phyloP scores from a whole-genome alignment of 495 filamentous ascomycete species.

The Parachaetomium inaequale region DNA sequence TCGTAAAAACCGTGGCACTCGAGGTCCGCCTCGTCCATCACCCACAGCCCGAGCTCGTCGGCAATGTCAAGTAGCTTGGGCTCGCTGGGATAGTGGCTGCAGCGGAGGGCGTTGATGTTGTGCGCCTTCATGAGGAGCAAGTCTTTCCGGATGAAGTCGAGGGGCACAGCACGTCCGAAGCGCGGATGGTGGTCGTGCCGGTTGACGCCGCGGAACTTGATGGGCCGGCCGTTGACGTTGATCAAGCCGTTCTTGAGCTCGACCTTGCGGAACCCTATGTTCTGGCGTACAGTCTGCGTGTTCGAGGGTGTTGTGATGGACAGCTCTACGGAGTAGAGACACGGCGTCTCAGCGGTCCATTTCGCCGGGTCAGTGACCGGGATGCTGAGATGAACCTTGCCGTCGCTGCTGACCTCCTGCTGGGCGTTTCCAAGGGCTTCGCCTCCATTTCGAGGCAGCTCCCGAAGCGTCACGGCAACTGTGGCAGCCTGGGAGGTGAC shows the following conservation, averaged over 20 bases:
- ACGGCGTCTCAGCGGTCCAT: slow-evolving; percentile 66
- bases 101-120: slow-evolving; percentile 63
- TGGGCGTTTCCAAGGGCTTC: slow-evolving; percentile 16
- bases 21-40: slow-evolving; percentile 69
- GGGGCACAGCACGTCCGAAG: slow-evolving; percentile 57
- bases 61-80: slow-evolving; percentile 56
- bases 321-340: slow-evolving; percentile 52
- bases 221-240: slow-evolving; percentile 55
- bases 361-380: slow-evolving; percentile 47
- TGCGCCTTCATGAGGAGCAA: slow-evolving; percentile 64
- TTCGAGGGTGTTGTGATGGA: slow-evolving; percentile 12
- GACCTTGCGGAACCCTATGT: slow-evolving; percentile 57
- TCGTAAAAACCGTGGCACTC: slow-evolving; percentile 66
- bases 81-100: slow-evolving; percentile 60
- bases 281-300: slow-evolving; percentile 20
- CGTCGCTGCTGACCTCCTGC: slow-evolving; percentile 13
- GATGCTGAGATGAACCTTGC: slow-evolving; percentile 36
- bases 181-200: slow-evolving; percentile 61
- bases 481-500: slow-evolving; percentile 28
- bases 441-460: slow-evolving; percentile 26
- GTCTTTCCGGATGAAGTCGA: slow-evolving; percentile 54
- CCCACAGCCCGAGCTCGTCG: slow-evolving; percentile 65
- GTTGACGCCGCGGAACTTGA: slow-evolving; percentile 59
- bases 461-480: slow-evolving; percentile 37
- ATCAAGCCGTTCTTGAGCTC: slow-evolving; percentile 56